Percentiles rank a stretch among this genome's conserved stretches.
These are phyloP conservation scores for Apodospora peruviana DNA, from an alignment of 495 filamentous ascomycete genomes.

Conservation along the genomic window DNA sequence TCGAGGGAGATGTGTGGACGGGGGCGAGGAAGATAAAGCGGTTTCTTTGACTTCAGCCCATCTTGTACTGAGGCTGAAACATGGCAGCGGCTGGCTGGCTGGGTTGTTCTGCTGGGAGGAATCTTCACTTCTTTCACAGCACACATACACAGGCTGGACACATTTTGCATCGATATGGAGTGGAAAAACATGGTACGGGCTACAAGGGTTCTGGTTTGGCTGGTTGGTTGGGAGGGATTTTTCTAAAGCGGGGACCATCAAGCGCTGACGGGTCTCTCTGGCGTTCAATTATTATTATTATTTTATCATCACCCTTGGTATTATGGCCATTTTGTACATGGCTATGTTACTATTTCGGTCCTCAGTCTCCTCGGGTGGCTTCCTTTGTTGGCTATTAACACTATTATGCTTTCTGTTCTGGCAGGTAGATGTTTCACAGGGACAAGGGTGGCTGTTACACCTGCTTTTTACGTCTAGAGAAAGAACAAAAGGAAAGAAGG, in stretches of 20 bases:
- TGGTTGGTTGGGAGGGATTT: background rate
- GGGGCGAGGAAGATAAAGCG: no score
- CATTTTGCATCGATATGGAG: background rate
- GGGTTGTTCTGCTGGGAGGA: background rate
- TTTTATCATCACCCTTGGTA: slow-evolving; percentile 4
- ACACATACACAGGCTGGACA: background rate
- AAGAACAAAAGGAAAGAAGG: no score
- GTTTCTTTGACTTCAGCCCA: no score
- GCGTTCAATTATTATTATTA: slow-evolving; percentile 23
- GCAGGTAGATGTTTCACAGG: no score
- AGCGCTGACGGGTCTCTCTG: slow-evolving; percentile 49
- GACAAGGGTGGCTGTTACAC: no score
- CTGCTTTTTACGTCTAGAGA: background rate
- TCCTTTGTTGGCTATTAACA: no score
- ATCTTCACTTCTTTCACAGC: no score
- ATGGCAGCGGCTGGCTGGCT: background rate
- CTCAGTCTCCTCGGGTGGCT: no score
- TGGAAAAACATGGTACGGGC: background rate
- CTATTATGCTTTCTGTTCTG: no score
- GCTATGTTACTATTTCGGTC: no score
- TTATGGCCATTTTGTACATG: slow-evolving; percentile 8
- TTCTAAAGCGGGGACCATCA: slow-evolving; percentile 35
- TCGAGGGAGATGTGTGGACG: no score
- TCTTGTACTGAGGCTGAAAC: background rate
- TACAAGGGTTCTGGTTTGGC: no score